Base-by-base conservation (phyloP, 1,139 yeast species). In the Wickerhamomyces sp. region DNA sequence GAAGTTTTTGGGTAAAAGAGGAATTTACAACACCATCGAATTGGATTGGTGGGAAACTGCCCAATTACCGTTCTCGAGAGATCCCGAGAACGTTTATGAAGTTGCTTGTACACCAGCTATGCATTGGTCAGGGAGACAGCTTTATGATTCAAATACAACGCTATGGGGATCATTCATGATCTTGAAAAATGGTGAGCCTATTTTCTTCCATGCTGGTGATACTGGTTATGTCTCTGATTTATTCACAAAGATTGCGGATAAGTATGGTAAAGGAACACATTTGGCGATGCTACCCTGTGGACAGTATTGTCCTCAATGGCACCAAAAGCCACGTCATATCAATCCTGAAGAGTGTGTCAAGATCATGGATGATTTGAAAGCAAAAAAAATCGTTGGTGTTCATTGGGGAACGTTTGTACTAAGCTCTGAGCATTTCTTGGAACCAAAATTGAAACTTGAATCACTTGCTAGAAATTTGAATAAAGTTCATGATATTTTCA, bases 381-480 rank as follows among this genome's bases (percentile, higher is more conserved):
- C 85, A 4, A 59, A 68, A 36, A 75, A 70, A 46, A 75, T 85
- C 63, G 74, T 84, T 42, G 97, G 97, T 1, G 85, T 89, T 22
- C 97, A 89, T 58, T 89, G 96, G 95, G 97, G 97, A 1, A 89
- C 97, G 0, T 89, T 87, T 61, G 80, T 86, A 28, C 62, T 89
- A 44, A 83, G 95, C 55, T 84, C 89, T 31, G 97, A 89, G 55
- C 84, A 87, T 33, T 86, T 82, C 44, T 56, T 85, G 28, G 96
- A 89, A 55, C 97, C 97, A 1, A 78, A 82, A 46, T 64, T 65
- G 37, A 59, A 62, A 43, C 50, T 76, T 17, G 65, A 62, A 37
- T 47, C 51, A 24, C 46, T 68, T 34, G 69, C 70, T 0, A 51
- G 43, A n/a, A 48, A 53, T 23, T 38, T 52, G 27, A 58, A 57